phyloP scores from a whole-genome alignment of 2,329 filamentous ascomycete genomes.

The Sclerotinia trifoliorum region DNA sequence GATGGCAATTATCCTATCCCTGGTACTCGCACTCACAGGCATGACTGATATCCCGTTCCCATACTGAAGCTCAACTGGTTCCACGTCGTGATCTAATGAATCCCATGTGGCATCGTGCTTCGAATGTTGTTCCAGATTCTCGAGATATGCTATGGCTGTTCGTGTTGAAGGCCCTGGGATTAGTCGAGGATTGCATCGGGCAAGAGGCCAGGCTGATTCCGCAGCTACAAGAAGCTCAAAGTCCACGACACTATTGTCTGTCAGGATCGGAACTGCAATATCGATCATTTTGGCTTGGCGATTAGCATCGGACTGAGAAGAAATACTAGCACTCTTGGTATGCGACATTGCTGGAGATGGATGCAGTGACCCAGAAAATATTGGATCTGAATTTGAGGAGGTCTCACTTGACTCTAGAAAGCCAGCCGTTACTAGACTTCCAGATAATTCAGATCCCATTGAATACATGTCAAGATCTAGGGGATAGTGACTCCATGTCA shows the following conservation, averaged over 20 bases:
- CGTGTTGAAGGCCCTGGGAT: conserved; percentile 48
- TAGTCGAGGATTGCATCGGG: conserved; percentile 49
- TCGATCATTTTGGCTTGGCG: conserved; percentile 10
- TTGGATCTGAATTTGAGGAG: conserved; percentile 12
- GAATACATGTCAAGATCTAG: conserved; percentile 45
- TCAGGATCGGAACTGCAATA: conserved; percentile 9
- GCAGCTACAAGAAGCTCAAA: conserved; percentile 50
- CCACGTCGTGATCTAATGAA: conserved; percentile 44
- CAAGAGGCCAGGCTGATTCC: conserved; percentile 52
- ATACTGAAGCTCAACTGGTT: conserved; percentile 22
- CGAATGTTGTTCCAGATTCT: conserved; percentile 51
- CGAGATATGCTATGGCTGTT: conserved; percentile 52
- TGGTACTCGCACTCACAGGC: conserved; percentile 50
- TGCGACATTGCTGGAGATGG: conserved; percentile 23
- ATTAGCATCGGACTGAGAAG: conserved; percentile 14
- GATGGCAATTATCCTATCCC: conserved; percentile 70
- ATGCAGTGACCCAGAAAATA: conserved; percentile 19
- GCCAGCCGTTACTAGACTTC: conserved; percentile 10
- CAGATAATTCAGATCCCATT: conserved; percentile 13
- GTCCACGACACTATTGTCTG: conserved; percentile 45
- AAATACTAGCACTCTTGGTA: conserved; percentile 23
- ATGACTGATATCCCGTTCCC: conserved; percentile 42
- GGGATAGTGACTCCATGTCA: conserved; percentile 47
- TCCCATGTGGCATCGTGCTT: conserved; percentile 50
- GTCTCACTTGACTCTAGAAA: conserved; percentile 17